Evolutionary conservation across 345 rosid species (phyloP).

Genomic region (Salix dunnii): DNA sequence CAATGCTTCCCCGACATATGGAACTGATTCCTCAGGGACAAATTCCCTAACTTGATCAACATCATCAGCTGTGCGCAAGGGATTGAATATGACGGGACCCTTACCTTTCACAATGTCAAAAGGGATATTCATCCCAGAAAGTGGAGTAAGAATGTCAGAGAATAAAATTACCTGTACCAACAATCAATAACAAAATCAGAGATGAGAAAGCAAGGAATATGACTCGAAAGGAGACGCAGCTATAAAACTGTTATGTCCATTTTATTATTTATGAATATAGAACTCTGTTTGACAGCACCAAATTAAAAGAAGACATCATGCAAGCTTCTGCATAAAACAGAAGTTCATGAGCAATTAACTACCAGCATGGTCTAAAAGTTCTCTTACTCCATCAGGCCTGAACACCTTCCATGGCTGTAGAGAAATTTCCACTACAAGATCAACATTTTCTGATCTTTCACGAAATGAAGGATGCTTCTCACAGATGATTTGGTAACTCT

Average conservation of each 20-base stretch:
- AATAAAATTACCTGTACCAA: slow-evolving; percentile 78
- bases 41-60: slow-evolving; percentile 82
- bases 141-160: slow-evolving; percentile 96
- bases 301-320: neutral
- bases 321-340: neutral
- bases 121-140: slow-evolving; percentile 98
- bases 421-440: slow-evolving; percentile 93
- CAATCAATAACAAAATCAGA: slow-evolving; percentile 8
- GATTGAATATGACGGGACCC: slow-evolving; percentile 86
- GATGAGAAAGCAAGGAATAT: neutral
- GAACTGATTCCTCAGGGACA: slow-evolving; percentile 78
- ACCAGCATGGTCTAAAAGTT: neutral
- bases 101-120: slow-evolving; percentile 94
- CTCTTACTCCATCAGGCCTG: slow-evolving; percentile 84
- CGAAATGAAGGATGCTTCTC: slow-evolving; percentile 92
- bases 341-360: neutral
- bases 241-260: too few species aligned
- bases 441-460: slow-evolving; percentile 92
- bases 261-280: too few species aligned
- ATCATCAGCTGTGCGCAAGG: slow-evolving; percentile 63
- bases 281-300: neutral
- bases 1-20: slow-evolving; percentile 94
- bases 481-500: slow-evolving; percentile 84
- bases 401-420: slow-evolving; percentile 99
- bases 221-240: neutral